phyloP scores from a whole-genome alignment of 2,329 filamentous ascomycete species.

The Pseudogymnoascus sp. region DNA sequence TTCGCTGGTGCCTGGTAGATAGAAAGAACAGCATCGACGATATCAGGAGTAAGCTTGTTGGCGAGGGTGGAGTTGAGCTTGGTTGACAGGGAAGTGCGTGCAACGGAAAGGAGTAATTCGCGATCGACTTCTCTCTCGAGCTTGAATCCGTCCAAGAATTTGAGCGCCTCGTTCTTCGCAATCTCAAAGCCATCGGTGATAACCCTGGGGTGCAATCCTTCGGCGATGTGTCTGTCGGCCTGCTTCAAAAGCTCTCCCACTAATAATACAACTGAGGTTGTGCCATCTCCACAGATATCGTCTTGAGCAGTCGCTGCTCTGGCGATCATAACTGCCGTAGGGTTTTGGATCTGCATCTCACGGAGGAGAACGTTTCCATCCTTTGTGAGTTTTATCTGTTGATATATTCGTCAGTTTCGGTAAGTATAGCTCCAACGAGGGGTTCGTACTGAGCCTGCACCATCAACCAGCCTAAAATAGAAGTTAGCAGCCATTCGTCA shows the following conservation, averaged over 20 bases:
- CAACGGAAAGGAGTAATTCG: slow-evolving; percentile 87
- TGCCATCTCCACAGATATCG: slow-evolving; percentile 96
- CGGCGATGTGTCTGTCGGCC: slow-evolving; percentile 89
- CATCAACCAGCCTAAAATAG: slow-evolving; percentile 54
- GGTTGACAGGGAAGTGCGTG: slow-evolving; percentile 86
- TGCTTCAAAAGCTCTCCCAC: slow-evolving; percentile 97
- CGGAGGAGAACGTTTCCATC: slow-evolving; percentile 82
- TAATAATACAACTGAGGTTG: slow-evolving; percentile 88
- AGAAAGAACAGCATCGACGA: slow-evolving; percentile 90
- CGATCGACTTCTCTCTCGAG: slow-evolving; percentile 79
- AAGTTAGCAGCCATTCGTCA: slow-evolving; percentile 12
- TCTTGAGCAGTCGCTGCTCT: slow-evolving; percentile 92
- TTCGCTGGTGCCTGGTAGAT: slow-evolving; percentile 87
- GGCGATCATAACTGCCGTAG: slow-evolving; percentile 81
- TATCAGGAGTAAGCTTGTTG: slow-evolving; percentile 83
- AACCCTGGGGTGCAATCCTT: slow-evolving; percentile 93
- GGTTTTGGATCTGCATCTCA: slow-evolving; percentile 94
- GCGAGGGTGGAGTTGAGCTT: slow-evolving; percentile 89
- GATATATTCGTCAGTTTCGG: slow-evolving; percentile 18
- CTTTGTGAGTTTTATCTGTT: slow-evolving; percentile 94
- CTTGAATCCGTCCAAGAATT: slow-evolving; percentile 96
- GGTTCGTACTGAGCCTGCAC: slow-evolving; percentile 54
- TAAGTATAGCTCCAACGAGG: background rate
- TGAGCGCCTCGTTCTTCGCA: slow-evolving; percentile 85
- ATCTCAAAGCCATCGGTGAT: slow-evolving; percentile 98